phyloP scores from a whole-genome alignment of 495 filamentous ascomycete species.

The Xylaria acuta region DNA sequence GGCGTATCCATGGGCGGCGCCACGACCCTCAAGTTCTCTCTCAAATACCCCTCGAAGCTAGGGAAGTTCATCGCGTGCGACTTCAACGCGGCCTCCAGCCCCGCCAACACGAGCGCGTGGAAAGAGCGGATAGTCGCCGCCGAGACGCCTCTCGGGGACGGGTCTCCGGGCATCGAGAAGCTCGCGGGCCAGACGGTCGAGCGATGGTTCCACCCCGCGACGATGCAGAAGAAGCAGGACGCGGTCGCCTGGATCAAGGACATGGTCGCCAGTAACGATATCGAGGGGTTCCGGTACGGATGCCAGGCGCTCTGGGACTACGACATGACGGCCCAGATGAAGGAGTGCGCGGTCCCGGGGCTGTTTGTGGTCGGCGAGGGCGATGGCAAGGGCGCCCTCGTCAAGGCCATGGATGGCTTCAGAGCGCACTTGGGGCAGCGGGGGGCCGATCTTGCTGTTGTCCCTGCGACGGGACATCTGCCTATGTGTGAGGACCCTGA shows the following conservation, averaged over 20 bases:
- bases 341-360: constrained; percentile 61
- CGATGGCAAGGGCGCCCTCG: constrained; percentile 71
- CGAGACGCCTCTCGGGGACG: constrained; percentile 59
- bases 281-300: constrained; percentile 71
- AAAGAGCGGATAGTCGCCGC: constrained; percentile 74
- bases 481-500: constrained; percentile 81
- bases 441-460: constrained; percentile 62
- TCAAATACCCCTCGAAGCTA: constrained; percentile 66
- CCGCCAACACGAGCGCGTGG: constrained; percentile 77
- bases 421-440: constrained; percentile 55
- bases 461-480: constrained; percentile 75
- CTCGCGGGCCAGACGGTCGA: constrained; percentile 71
- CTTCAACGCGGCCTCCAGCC: constrained; percentile 70
- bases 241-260: constrained; percentile 56
- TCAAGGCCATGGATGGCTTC: constrained; percentile 79
- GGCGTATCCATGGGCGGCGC: constrained; percentile 82
- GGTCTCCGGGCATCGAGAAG: constrained; percentile 57
- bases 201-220: constrained; percentile 74
- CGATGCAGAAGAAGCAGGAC: constrained; percentile 54
- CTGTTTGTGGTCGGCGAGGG: constrained; percentile 72
- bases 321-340: constrained; percentile 71
- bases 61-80: constrained; percentile 74
- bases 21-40: constrained; percentile 72
- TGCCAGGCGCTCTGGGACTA: constrained; percentile 80
- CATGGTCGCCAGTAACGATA: constrained; percentile 67